These are phyloP conservation scores for Huntiella abstrusa DNA, from an alignment of 2,329 filamentous ascomycete species.

Conservation along the genomic window DNA sequence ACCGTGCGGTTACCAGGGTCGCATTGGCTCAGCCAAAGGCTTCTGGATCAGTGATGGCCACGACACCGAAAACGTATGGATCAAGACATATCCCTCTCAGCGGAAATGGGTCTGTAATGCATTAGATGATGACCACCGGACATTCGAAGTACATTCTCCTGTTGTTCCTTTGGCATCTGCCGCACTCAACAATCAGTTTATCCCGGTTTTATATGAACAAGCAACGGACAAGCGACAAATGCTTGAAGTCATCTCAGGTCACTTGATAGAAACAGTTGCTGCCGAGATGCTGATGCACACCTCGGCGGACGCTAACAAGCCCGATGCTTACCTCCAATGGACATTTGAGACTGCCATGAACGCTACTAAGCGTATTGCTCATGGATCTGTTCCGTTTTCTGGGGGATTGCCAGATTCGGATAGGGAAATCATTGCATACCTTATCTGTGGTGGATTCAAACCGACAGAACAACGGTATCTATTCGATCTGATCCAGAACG, in stretches of 20 bases:
- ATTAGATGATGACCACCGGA: slow-evolving; percentile 31
- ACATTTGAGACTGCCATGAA: slow-evolving; percentile 23
- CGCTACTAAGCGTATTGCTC: slow-evolving; percentile 21
- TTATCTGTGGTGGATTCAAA: slow-evolving; percentile 43
- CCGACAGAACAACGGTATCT: slow-evolving; percentile 29
- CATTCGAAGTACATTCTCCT: slow-evolving; percentile 42
- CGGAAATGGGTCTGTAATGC: slow-evolving; percentile 43
- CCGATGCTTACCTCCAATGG: slow-evolving; percentile 36
- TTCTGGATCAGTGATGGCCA: slow-evolving; percentile 47
- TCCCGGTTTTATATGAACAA: slow-evolving; percentile 46
- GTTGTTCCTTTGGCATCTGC: slow-evolving; percentile 31
- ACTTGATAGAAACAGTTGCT: slow-evolving; percentile 31
- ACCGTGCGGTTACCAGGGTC: slow-evolving; percentile 48
- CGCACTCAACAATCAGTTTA: slow-evolving; percentile 45
- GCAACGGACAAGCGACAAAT: slow-evolving; percentile 27
- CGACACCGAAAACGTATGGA: slow-evolving; percentile 37
- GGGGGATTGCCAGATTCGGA: slow-evolving; percentile 30
- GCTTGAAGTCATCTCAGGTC: slow-evolving; percentile 26
- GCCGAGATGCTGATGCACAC: slow-evolving; percentile 33
- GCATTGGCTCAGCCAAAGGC: slow-evolving; percentile 57
- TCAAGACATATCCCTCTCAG: slow-evolving; percentile 48
- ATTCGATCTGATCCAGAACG: slow-evolving; percentile 25
- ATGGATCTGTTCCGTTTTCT: slow-evolving; percentile 23
- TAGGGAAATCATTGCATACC: slow-evolving; percentile 32
- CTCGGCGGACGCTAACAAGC: slow-evolving; percentile 24